Evolutionary conservation across 192 early-diverging fungal species (phyloP), one percentile per base, ranked within the genome.

Genomic region (Entomortierella parvispora): DNA sequence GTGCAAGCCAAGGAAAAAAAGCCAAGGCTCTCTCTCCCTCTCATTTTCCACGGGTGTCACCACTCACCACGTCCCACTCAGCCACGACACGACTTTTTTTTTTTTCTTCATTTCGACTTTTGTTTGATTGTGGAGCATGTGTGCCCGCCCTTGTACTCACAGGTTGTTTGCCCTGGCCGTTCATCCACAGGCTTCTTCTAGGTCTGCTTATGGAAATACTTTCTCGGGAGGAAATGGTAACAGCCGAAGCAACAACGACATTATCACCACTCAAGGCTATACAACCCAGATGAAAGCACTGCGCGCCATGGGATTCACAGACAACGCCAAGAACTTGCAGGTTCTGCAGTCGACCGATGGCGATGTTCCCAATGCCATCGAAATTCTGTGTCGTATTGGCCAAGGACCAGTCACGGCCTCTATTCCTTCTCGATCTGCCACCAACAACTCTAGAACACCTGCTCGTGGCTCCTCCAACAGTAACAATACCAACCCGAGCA

Each of bases 271-370:
- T 59, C 15, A 83, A 65, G 29, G 84, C 80, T 44, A 85, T 79
- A 53, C 72, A 4, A 51, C 55, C 37, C 72, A 58, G 56, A 75
- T 60, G 54, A 50, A 68, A 2, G 58, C 62, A 32, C 69, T 92
- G 46, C 87, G 75, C 8, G 86, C 88, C 49, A 91, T 97, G 93
- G 96, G 96, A n/a, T 98, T 98, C 76, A 81, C 69, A 9, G 91
- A 96, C 66, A 84, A 89, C 37, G 76, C 82, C 15, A 75, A 82
- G 54, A 92, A 89, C 81, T 82, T 89, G 7, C 80, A 81, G 46
- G 93, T 93, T 1, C 83, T 98, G 25, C 83, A 85, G 53, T 82
- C 87, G 18, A 88, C 90, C 11, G 85, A 85, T 15, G 92, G 92
- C n/a, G 86, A 90, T 48, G 77, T 97, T 15, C 88, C 91, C 9